Base-by-base conservation (phyloP, 2,329 filamentous ascomycete genomes). In the Alternaria alternata region DNA sequence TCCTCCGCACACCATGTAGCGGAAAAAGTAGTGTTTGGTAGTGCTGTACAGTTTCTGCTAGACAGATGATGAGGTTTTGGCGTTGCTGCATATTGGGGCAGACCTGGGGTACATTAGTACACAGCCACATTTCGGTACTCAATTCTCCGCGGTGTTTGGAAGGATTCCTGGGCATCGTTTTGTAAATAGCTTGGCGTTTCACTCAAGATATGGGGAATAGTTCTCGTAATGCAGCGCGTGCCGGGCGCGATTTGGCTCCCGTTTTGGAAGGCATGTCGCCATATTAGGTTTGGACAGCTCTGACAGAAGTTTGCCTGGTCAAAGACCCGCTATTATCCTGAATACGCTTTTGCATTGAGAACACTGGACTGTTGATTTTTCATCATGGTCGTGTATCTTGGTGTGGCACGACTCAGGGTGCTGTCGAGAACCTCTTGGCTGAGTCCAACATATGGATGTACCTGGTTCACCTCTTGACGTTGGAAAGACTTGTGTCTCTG, bases 161-260 rank as follows among this genome's bases (percentile, higher is more conserved):
- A 51, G 44, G 32, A 42, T 47, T 44, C 8, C 51, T 59, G 39
- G 59, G 59, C 59, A 46, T 38, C 24, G 39, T 22, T 43, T 53
- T 39, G 39, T 39, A 18, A 47, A 32, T n/a, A 22, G 30, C 59
- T 62, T 62, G 59, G 59, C 59, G 39, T 42, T 43, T 46, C 49
- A 49, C 26, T 24, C 26, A 36, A 22, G 28, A 28, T 18, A 41
- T 16, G n/a, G 30, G 43, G 16, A 14, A 14, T 36, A 6, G 32
- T 36, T 14, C 7, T 30, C 11, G 28, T 30, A 4, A 30, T 30
- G 28, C 28, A 30, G 28, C 4, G 28, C 28, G 28, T 36, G 14
- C 14, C 32, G 4, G 14, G 32, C 12, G 14, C 14, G 32, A 36
- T 9, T 34, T 22, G 6, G 44, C 18, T 48, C 44, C 14, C 1